Conservation (phyloP, 305 asterid species). For the Fraxinus sp. region DNA sequence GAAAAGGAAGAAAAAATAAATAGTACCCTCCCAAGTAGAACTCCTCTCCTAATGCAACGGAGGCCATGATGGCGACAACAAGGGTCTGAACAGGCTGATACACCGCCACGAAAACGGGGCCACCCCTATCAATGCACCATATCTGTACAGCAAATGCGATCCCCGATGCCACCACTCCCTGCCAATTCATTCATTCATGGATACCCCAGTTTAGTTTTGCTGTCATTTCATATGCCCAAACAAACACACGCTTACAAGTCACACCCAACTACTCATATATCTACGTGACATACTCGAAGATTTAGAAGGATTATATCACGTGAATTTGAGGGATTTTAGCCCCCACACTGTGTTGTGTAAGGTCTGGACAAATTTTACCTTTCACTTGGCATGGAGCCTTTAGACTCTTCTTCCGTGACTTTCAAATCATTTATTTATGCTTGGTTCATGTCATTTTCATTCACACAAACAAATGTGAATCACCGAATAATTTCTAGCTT, state of each 20-base stretch:
- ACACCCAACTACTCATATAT: not conserved
- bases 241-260: constrained; percentile 18
- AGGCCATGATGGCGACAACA: constrained; percentile 86
- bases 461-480: not conserved
- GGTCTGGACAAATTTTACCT: not conserved
- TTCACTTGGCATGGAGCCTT: not conserved
- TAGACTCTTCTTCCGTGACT: not conserved
- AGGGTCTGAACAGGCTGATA: constrained; percentile 99
- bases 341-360: not conserved
- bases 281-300: not conserved
- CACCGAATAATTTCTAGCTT: not conserved
- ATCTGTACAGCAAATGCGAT: constrained; percentile 99
- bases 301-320: not conserved
- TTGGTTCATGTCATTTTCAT: not conserved
- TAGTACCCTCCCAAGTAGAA: constrained; percentile 93
- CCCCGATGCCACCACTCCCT: constrained; percentile 99
- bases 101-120: constrained; percentile 97
- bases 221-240: constrained; percentile 19
- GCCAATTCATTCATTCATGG: too few species aligned
- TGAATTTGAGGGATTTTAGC: not conserved
- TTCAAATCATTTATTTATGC: not conserved
- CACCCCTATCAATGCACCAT: constrained; percentile 99
- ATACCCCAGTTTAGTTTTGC: too few species aligned
- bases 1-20: not conserved
- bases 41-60: constrained; percentile 74